Evolutionary conservation across 306 rosid species (phyloP).

Genomic region (Acacia melanoxylon): DNA sequence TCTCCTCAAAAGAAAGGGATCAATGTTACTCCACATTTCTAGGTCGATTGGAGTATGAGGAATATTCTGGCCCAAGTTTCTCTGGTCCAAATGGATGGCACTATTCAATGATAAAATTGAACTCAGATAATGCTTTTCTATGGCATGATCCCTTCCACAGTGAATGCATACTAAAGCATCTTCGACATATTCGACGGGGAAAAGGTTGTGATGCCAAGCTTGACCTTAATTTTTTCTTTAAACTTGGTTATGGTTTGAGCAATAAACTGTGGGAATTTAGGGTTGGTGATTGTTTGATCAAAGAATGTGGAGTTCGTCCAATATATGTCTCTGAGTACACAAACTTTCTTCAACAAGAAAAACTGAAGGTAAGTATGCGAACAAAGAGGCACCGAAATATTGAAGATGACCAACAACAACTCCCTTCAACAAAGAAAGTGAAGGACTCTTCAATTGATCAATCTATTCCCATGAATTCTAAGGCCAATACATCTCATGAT

Average conservation of each 20-base stretch:
- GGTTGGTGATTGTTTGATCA: background rate
- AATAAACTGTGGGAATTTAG: background rate
- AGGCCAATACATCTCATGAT: background rate
- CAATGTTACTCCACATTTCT: background rate
- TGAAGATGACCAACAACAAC: background rate
- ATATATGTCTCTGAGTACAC: background rate
- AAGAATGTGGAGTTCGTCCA: background rate
- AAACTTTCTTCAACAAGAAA: background rate
- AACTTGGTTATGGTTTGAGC: background rate
- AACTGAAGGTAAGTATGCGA: background rate
- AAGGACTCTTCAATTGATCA: background rate
- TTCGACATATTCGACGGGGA: background rate
- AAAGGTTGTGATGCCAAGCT: background rate
- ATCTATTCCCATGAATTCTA: background rate
- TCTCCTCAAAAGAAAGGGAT: background rate
- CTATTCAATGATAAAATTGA: background rate
- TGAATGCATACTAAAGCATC: background rate
- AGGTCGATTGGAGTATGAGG: too few species aligned
- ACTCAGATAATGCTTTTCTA: background rate
- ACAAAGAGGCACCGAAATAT: background rate
- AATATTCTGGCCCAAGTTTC: fast-evolving
- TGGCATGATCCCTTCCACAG: background rate
- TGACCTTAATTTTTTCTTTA: background rate
- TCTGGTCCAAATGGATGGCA: background rate
- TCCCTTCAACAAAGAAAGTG: background rate